Base-by-base conservation (phyloP, 2,329 filamentous ascomycete genomes). In the Phialemoniopsis sp. region DNA sequence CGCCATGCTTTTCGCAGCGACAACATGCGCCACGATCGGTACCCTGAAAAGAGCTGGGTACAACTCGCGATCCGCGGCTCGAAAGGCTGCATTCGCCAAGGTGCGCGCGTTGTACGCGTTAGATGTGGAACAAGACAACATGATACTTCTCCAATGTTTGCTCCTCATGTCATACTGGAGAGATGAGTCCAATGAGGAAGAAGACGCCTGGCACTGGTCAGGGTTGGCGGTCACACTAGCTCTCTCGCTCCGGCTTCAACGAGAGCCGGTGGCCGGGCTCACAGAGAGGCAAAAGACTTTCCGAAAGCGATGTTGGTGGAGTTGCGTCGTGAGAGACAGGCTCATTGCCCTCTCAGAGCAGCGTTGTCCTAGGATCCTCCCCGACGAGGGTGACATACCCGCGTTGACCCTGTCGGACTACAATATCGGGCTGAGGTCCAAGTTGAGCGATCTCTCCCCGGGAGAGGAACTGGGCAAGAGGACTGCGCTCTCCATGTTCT, bases 201-300 rank as follows among this genome's bases (percentile, higher is more conserved):
- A 85, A 53, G 81, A 85, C 53, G 82, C 80, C 31, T 84, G 80
- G 73, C 79, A 85, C 52, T 85, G 81, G 81, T 82, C 84, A 73
- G 81, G 81, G 10, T 77, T 85, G 35, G 80, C 80, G 18, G 70
- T 82, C 29, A 82, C 79, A 8, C 65, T 85, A 19, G 80, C 79
- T n/a, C 79, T 84, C 50, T 83, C 79, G 5, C 83, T 85, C 40
- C 80, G 81, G 4, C 65, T 85, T 7, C 80, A 85, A 54, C 75
- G 80, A 36, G 78, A 84, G 48, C 79, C 79, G 36, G 78, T 82
- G 46, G 76, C 30, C 76, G 75, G 77, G 7, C 73, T 71, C 36
- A 74, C 83, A 65, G 72, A 75, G 41, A 50, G 59, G 10, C 70
- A 73, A 42, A 72, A 76, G 44, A 73, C 76, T 43, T 63, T 83